Conservation (phyloP, 352 stramenopile genomes). For the Globisporangium echinulatum region DNA sequence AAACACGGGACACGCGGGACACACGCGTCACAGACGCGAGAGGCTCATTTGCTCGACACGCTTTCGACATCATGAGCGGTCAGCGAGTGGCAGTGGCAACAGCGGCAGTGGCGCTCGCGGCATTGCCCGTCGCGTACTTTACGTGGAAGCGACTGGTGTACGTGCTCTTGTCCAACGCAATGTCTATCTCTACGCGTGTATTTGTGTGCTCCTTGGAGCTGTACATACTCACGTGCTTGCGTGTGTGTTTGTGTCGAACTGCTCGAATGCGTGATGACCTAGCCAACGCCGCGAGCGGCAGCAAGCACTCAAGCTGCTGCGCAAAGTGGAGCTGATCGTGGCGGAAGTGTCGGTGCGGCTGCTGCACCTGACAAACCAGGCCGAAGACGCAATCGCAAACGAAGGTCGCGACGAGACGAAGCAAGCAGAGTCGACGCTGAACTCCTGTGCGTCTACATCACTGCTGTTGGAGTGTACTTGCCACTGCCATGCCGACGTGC, state of each 20-base stretch:
- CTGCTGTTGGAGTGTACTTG: not conserved
- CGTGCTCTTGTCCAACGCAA: too few relatives aligned
- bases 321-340: slow-evolving; percentile 68
- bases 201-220: not conserved
- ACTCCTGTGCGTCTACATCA: slow-evolving; percentile 44
- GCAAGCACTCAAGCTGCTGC: slow-evolving; percentile 57
- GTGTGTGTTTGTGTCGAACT: not conserved
- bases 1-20: not conserved
- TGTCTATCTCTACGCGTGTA: slow-evolving; percentile 5
- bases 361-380: slow-evolving; percentile 56
- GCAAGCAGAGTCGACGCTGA: slow-evolving; percentile 26
- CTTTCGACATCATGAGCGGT: slow-evolving; percentile 1
- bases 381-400: slow-evolving; percentile 49
- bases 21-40: not conserved
- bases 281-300: slow-evolving; percentile 32
- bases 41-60: too few relatives aligned
- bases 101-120: slow-evolving; percentile 18
- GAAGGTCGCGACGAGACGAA: slow-evolving; percentile 25
- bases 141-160: slow-evolving; percentile 29
- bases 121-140: slow-evolving; percentile 34
- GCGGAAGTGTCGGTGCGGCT: slow-evolving; percentile 57
- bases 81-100: not conserved
- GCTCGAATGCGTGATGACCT: not conserved
- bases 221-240: not conserved
- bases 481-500: not conserved